A percentile compares a stretch with the other conserved stretches of the same genome.
phyloP scores from a whole-genome alignment of 2,329 filamentous ascomycete species.

The Monilinia fructicola region DNA sequence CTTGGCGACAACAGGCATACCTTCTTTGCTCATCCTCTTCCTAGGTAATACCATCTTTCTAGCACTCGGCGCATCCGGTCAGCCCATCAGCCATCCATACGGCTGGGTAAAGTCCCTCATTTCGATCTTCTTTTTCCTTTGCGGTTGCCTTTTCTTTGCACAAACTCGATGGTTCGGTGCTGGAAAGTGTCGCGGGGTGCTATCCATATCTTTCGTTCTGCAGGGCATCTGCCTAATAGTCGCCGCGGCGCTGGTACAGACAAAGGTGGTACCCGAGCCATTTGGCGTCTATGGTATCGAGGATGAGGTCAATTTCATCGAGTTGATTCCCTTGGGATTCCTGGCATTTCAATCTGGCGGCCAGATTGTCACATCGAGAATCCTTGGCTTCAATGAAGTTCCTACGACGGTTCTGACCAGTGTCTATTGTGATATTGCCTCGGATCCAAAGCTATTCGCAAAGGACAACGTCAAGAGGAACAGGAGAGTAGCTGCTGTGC shows the following conservation, averaged over 20 bases:
- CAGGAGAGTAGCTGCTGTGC: constrained; percentile 50
- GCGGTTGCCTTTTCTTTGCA: constrained; percentile 52
- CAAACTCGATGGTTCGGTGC: constrained; percentile 36
- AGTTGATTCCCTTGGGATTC: constrained; percentile 48
- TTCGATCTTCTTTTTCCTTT: constrained; percentile 54
- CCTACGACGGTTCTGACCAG: constrained; percentile 80
- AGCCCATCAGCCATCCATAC: constrained; percentile 50
- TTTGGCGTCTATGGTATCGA: constrained; percentile 36
- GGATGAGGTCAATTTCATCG: constrained; percentile 43
- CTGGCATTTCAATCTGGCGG: constrained; percentile 72
- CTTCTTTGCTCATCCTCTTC: not conserved
- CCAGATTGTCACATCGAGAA: constrained; percentile 72
- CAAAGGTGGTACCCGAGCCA: constrained; percentile 48
- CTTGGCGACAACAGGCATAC: not conserved
- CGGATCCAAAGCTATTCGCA: constrained; percentile 56
- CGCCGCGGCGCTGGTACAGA: constrained; percentile 53
- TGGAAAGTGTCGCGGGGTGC: constrained; percentile 44
- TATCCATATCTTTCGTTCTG: constrained; percentile 51
- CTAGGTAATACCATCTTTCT: constrained; percentile 63
- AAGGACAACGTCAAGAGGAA: constrained; percentile 53
- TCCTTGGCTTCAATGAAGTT: constrained; percentile 66
- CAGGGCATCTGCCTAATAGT: constrained; percentile 53
- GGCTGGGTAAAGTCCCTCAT: constrained; percentile 55
- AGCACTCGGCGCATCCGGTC: constrained; percentile 55
- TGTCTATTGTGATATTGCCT: constrained; percentile 78